Evolutionary conservation across 1,284 basidiomycete species (phyloP).

Genomic region (Ganoderma multipileum): DNA sequence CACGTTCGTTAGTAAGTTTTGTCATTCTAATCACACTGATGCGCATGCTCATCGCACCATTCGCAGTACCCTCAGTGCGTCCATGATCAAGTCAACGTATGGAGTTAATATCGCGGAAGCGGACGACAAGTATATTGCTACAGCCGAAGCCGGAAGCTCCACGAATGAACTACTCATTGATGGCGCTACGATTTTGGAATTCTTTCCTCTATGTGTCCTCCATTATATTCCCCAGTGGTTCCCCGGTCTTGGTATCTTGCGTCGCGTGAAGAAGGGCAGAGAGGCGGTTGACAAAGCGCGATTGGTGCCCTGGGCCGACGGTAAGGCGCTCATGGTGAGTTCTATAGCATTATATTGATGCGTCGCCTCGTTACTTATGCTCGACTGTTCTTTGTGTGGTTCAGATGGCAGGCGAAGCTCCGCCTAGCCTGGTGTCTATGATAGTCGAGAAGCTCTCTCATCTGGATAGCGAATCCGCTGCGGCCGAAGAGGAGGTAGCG

Average conservation of each 20-base stretch:
- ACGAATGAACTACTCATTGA: neutral
- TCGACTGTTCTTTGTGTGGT: neutral
- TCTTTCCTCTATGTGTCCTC: neutral
- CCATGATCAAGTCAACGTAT: neutral
- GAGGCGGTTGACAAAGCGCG: neutral
- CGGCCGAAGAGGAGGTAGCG: neutral
- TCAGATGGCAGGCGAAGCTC: neutral
- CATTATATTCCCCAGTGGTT: neutral
- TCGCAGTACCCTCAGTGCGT: neutral
- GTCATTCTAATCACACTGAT: neutral
- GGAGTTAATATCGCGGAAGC: neutral
- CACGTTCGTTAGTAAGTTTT: neutral
- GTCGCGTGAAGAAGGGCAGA: neutral
- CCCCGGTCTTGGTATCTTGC: neutral
- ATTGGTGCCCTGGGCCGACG: neutral
- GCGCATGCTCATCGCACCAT: neutral
- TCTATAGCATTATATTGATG: neutral
- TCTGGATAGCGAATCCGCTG: neutral
- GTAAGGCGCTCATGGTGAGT: neutral
- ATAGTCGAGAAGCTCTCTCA: neutral
- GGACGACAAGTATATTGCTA: neutral
- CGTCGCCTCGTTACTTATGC: neutral
- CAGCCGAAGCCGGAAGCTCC: neutral
- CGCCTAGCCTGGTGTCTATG: neutral
- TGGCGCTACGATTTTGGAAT: neutral